Evolutionary conservation across 2,329 filamentous ascomycete genomes (phyloP), one percentile per base, ranked within the genome.

Genomic region (Colletotrichum sp.): DNA sequence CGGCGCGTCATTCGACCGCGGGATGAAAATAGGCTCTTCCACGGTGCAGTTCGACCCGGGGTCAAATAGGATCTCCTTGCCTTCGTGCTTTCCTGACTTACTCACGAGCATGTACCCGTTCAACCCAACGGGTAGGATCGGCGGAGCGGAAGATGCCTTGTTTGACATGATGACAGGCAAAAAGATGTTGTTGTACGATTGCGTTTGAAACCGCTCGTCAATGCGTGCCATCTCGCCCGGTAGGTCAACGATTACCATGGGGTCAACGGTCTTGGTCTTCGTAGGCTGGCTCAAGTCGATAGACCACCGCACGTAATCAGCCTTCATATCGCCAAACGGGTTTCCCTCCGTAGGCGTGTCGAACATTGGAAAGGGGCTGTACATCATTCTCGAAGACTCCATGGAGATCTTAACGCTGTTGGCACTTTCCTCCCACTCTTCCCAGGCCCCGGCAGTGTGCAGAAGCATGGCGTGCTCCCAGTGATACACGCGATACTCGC

Each of bases 1-100:
- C 4, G 71, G 76, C 1, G 79, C 82, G 28, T 81, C 80, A 3
- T 80, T 79, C 1, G 78, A 74, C 15, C 83, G 79, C 0, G 86
- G 86, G 9, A 88, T 82, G 39, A 88, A 88, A 0, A 86, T 82
- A 0, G 86, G 86, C 70, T 88, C 87, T 77, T 88, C 86, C 32
- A 87, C 84, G 6, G 84, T 81, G 36, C 82, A 70, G 65, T 39
- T 52, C 18, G 80, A 22, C 13, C 71, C 66, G n/a, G 66, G 39
- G 7, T 32, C 28, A 12, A 58, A 70, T 8, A 48, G 36, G 16
- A 30, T 36, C 9, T 32, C n/a, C n/a, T 64, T 61, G 10, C 3
- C 71, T 7, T 15, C n/a, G 9, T 30, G 27, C 18, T 15, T 8
- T 22, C 55, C 43, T 58, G 60, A 28, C 28, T 58, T 34, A n/a